A percentile compares a stretch with the other conserved stretches of the same genome.
Conservation (phyloP, 495 filamentous ascomycete species). For the Penicillium egyptiacum region DNA sequence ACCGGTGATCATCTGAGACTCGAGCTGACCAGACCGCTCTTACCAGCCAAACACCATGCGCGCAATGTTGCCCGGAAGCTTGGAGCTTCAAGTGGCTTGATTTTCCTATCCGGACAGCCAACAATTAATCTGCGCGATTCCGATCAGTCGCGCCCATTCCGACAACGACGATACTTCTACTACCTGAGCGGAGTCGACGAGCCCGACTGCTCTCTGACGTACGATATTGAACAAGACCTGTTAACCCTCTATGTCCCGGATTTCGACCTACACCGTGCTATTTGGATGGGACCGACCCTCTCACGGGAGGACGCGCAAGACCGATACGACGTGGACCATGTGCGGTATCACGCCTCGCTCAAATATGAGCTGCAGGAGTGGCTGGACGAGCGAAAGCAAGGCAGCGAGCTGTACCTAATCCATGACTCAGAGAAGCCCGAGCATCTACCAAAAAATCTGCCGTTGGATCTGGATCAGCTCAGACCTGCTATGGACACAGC, state of each 20-base stretch:
- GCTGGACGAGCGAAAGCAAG: conserved; percentile 56
- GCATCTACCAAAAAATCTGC: conserved; percentile 55
- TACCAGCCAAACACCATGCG: conserved; percentile 76
- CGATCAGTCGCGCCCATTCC: conserved; percentile 72
- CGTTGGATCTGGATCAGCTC: conserved; percentile 41
- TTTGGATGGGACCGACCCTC: conserved; percentile 92
- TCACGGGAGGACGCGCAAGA: conserved; percentile 66
- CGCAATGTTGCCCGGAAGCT: conserved; percentile 68
- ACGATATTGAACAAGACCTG: conserved; percentile 69
- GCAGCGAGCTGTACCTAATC: conserved; percentile 39
- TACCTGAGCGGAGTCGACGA: conserved; percentile 85
- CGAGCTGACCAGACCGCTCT: conserved; percentile 16
- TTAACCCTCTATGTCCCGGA: conserved; percentile 91
- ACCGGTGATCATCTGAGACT: conserved; percentile 14
- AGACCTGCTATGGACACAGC: conserved; percentile 68
- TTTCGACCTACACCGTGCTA: conserved; percentile 80
- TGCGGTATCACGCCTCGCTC: conserved; percentile 63
- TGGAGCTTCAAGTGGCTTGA: conserved; percentile 58
- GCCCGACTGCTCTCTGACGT: conserved; percentile 79
- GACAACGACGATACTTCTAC: conserved; percentile 90
- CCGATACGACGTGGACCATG: conserved; percentile 77
- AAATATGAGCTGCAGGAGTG: conserved; percentile 58
- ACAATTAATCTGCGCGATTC: conserved; percentile 74
- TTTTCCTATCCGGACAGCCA: conserved; percentile 82
- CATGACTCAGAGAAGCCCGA: conserved; percentile 41